Percentiles rank a stretch among this genome's conserved stretches.
Conservation (phyloP, 1,139 yeast genomes). For the Suhomyces anneliseae region DNA sequence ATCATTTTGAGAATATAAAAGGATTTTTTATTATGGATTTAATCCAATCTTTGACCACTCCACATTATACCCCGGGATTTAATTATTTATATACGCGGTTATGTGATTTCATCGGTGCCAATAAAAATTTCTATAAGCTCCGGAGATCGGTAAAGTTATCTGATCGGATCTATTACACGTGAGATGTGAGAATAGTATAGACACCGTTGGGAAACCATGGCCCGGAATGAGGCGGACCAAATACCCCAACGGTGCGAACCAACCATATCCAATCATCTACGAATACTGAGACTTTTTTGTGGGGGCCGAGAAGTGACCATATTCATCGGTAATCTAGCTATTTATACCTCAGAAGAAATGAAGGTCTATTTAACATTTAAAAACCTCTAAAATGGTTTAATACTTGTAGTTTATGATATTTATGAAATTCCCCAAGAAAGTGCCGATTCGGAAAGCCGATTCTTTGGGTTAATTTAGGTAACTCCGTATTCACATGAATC, state of each 20-base stretch:
- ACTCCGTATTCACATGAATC: too few species aligned
- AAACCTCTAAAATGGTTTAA: too few species aligned
- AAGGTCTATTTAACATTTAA: not conserved
- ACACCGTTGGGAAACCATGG: not conserved
- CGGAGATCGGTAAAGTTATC: constrained; percentile 15
- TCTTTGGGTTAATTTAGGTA: too few species aligned
- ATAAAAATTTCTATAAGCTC: constrained; percentile 4
- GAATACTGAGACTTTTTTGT: too few species aligned
- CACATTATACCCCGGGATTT: not conserved
- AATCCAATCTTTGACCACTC: not conserved
- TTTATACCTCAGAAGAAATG: not conserved
- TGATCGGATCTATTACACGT: constrained; percentile 14
- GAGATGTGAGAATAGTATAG: constrained; percentile 1
- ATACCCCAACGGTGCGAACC: too few species aligned
- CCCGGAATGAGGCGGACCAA: not conserved
- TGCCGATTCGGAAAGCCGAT: too few species aligned
- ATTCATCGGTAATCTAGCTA: too few species aligned
- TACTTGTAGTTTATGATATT: too few species aligned
- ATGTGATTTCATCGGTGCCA: constrained; percentile 4
- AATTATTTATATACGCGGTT: not conserved
- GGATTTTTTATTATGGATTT: not conserved
- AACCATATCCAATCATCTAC: too few species aligned
- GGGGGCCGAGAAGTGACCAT: too few species aligned
- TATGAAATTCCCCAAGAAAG: too few species aligned
- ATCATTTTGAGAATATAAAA: constrained; percentile 4